Percentiles rank a stretch among this genome's conserved stretches.
Evolutionary conservation across 495 filamentous ascomycete species (phyloP).

Genomic region (Daldinia bambusicola): DNA sequence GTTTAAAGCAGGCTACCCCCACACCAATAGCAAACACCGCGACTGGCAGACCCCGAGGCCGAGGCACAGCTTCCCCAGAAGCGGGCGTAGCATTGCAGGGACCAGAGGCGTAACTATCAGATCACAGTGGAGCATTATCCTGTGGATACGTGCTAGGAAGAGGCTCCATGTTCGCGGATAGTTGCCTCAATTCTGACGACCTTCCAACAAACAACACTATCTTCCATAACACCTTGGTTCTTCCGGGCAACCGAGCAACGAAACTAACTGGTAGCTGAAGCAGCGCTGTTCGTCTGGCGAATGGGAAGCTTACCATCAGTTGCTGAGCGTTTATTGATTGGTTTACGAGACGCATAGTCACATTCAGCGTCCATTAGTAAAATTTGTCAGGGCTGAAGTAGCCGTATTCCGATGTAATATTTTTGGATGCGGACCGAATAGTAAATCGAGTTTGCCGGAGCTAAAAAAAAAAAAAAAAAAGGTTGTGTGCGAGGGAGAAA

Average conservation of each 20-base stretch:
- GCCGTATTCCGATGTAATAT: conserved; percentile 6
- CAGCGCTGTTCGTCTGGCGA: conserved; percentile 14
- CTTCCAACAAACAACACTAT: conserved; percentile 32
- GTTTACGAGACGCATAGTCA: conserved; percentile 17
- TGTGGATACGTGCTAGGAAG: conserved; percentile 30
- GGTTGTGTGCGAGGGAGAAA: conserved; percentile 2
- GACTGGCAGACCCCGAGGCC: conserved; percentile 39
- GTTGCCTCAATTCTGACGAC: conserved; percentile 38
- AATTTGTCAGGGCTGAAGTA: conserved; percentile 25
- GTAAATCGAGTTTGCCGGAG: conserved; percentile 7
- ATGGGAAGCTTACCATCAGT: conserved; percentile 17
- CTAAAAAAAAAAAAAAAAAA: neutral
- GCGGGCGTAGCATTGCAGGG: conserved; percentile 43
- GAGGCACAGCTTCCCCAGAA: conserved; percentile 40
- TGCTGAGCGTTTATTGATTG: conserved; percentile 20
- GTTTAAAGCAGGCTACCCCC: conserved; percentile 22
- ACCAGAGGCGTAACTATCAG: conserved; percentile 25
- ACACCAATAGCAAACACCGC: conserved; percentile 44
- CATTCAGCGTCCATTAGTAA: conserved; percentile 9
- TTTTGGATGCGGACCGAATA: conserved; percentile 24
- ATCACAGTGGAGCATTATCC: conserved; percentile 21
- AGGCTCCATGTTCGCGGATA: conserved; percentile 48
- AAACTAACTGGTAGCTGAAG: conserved; percentile 3
- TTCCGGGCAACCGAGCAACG: conserved; percentile 30
- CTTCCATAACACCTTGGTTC: conserved; percentile 11